Conservation (phyloP, 2,329 filamentous ascomycete species). For the Orbilia brochopaga region DNA sequence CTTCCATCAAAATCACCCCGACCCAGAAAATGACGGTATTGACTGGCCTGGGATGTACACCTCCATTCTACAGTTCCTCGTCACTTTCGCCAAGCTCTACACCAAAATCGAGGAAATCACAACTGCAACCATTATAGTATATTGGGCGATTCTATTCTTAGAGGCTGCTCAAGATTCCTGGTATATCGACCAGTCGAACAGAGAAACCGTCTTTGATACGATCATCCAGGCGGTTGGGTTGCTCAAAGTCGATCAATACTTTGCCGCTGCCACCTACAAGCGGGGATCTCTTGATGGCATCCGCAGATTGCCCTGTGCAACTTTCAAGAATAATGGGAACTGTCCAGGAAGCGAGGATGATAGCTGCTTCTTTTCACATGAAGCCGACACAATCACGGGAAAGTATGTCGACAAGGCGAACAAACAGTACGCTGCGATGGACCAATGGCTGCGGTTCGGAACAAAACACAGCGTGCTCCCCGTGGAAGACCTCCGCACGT, state of each 20-base stretch:
- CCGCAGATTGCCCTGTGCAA: neutral
- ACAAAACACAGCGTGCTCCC: neutral
- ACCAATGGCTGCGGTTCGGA: constrained; percentile 21
- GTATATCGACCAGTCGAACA: constrained; percentile 6
- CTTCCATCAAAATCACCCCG: constrained; percentile 6
- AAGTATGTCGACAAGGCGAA: constrained; percentile 13
- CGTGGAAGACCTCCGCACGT: constrained; percentile 1
- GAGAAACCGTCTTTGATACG: constrained; percentile 7
- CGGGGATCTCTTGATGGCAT: constrained; percentile 1
- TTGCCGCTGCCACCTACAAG: neutral
- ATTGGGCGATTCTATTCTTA: constrained; percentile 37
- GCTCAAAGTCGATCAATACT: constrained; percentile 19
- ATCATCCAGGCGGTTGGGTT: constrained; percentile 8
- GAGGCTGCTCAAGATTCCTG: constrained; percentile 20
- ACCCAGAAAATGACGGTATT: neutral
- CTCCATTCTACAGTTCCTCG: constrained; percentile 19
- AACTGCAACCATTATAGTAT: neutral
- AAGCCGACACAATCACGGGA: constrained; percentile 1
- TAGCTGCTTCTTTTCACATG: constrained; percentile 25
- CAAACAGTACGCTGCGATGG: constrained; percentile 13
- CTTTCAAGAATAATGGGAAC: neutral
- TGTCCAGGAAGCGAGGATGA: constrained; percentile 11
- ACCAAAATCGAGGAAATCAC: neutral
- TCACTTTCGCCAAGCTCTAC: constrained; percentile 11
- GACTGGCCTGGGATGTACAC: constrained; percentile 16